These are phyloP conservation scores for Lentithecium fluviatile DNA, from an alignment of 495 filamentous ascomycete genomes.

Conservation along the genomic window DNA sequence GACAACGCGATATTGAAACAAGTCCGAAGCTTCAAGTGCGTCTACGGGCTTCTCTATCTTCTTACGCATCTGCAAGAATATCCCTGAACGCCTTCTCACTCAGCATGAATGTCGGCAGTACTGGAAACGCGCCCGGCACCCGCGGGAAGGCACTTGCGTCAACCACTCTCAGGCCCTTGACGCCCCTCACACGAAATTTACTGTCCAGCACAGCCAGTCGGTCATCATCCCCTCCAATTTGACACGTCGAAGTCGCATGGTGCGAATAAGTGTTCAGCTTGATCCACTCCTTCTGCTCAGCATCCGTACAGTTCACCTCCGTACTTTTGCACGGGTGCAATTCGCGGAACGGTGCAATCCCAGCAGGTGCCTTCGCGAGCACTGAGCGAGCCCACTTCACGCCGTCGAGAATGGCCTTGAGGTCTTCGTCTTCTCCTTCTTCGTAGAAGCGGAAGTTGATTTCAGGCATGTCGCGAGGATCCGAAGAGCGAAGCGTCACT, in stretches of 20 bases:
- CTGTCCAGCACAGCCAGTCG: constrained; percentile 51
- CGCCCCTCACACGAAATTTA: constrained; percentile 52
- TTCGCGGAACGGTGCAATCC: background rate
- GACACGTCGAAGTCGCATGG: constrained; percentile 50
- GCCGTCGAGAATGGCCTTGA: background rate
- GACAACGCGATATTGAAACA: too few relatives aligned
- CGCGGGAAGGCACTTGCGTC: constrained; percentile 22
- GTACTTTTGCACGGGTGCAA: constrained; percentile 15
- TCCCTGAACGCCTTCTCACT: constrained; percentile 62
- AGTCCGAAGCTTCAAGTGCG: too few relatives aligned
- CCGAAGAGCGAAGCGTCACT: constrained; percentile 25
- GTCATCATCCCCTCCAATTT: constrained; percentile 52
- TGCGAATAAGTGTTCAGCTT: constrained; percentile 52
- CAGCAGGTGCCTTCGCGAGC: background rate
- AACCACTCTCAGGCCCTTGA: constrained; percentile 48
- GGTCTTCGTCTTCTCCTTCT: constrained; percentile 17
- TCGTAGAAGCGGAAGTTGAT: constrained; percentile 39
- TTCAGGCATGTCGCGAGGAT: constrained; percentile 33
- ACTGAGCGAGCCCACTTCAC: background rate
- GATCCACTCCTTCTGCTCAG: constrained; percentile 33
- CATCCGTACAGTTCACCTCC: constrained; percentile 5
- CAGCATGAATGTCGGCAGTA: constrained; percentile 60
- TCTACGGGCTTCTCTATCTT: too few relatives aligned
- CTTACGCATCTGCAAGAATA: constrained; percentile 50
- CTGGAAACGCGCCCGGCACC: constrained; percentile 56